These are phyloP conservation scores for Straminergon stramineum DNA, from an alignment of 225 moss, liverwort and hornwort genomes.

Conservation along the genomic window DNA sequence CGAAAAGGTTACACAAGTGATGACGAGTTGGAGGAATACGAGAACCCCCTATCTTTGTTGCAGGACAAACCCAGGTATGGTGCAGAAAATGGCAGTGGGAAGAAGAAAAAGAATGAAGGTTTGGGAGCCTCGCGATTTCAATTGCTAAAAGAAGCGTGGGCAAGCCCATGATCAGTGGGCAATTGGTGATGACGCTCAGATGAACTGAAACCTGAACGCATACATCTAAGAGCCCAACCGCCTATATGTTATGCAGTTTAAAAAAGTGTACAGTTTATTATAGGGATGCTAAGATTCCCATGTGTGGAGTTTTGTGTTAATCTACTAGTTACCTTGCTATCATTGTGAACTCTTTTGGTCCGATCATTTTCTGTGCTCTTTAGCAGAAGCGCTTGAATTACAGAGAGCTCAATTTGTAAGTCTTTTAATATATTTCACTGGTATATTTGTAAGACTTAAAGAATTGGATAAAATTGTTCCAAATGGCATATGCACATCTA, in stretches of 20 bases:
- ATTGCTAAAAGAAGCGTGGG: slow-evolving; percentile 64
- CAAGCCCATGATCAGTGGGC: slow-evolving; percentile 19
- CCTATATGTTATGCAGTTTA: neutral
- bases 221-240: neutral
- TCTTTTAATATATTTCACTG: neutral
- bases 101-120: slow-evolving; percentile 31
- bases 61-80: slow-evolving; percentile 52
- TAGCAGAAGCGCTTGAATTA: neutral
- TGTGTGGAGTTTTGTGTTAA: neutral
- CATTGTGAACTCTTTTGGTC: neutral
- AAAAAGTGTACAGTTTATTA: slow-evolving; percentile 6
- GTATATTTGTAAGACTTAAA: neutral
- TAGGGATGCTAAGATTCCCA: neutral
- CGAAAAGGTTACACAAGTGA: slow-evolving; percentile 96
- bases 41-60: slow-evolving; percentile 37
- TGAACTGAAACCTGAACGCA: neutral
- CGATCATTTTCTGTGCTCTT: neutral
- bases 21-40: slow-evolving; percentile 75
- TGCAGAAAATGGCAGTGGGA: slow-evolving; percentile 35
- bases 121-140: slow-evolving; percentile 54
- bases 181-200: neutral
- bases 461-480: neutral
- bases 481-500: neutral
- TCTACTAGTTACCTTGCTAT: neutral
- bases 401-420: neutral